phyloP scores from a whole-genome alignment of 345 rosid species.

The Balakata baccata region DNA sequence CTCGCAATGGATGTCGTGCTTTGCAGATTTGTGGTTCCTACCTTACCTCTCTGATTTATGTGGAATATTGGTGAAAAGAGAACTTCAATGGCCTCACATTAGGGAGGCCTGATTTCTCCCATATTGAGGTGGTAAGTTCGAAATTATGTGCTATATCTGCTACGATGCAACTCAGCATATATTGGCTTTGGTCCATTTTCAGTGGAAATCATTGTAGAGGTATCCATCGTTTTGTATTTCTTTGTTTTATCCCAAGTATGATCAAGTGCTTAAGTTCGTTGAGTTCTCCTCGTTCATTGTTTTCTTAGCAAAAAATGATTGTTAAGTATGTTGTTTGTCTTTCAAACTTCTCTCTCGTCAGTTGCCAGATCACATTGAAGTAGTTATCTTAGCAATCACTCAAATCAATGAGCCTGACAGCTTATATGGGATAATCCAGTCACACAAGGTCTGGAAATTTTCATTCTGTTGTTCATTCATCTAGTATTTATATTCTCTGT shows the following conservation, averaged over 20 bases:
- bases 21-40: constrained; percentile 73
- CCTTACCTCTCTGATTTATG: constrained; percentile 84
- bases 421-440: constrained; percentile 85
- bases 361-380: constrained; percentile 74
- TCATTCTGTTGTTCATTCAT: constrained; percentile 5
- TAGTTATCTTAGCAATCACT: constrained; percentile 80
- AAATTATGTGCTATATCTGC: constrained; percentile 1
- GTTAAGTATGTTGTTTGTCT: background rate
- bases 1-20: constrained; percentile 13
- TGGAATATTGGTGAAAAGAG: constrained; percentile 97
- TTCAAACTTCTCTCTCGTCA: constrained; percentile 30
- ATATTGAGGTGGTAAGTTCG: constrained; percentile 70
- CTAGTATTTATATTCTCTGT: background rate
- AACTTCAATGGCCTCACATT: constrained; percentile 60
- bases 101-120: constrained; percentile 89
- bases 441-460: constrained; percentile 58
- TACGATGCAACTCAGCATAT: background rate
- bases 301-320: background rate
- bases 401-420: constrained; percentile 96
- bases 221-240: background rate
- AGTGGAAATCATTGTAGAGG: background rate
- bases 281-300: background rate
- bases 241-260: background rate
- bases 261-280: background rate
- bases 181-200: background rate